Conservation (phyloP, 495 filamentous ascomycete species). For the Polyplosphaeria fusca region DNA sequence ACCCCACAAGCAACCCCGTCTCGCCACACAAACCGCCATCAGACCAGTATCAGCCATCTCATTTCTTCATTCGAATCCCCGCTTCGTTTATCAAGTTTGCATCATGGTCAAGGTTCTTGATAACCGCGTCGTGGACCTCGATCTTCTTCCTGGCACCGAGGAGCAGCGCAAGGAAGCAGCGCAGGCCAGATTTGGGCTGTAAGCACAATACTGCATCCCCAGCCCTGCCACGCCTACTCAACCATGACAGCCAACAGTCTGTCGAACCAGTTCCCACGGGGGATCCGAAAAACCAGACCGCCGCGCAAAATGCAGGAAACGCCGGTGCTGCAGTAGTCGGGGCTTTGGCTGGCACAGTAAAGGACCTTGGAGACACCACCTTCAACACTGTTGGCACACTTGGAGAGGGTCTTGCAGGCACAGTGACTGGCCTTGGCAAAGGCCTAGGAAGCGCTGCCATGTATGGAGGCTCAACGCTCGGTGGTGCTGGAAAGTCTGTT, state of each 20-base stretch:
- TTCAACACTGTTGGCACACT: slow-evolving; percentile 17
- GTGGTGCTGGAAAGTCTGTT: not conserved
- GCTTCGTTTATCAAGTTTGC: no score
- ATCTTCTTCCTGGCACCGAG: slow-evolving; percentile 13
- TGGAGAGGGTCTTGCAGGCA: slow-evolving; percentile 12
- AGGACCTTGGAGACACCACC: slow-evolving; percentile 13
- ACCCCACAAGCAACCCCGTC: no score
- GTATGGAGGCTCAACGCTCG: slow-evolving; percentile 6
- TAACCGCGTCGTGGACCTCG: slow-evolving; percentile 17
- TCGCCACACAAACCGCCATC: no score
- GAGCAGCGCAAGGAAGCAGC: slow-evolving; percentile 4
- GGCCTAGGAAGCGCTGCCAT: slow-evolving; percentile 2
- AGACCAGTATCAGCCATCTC: no score
- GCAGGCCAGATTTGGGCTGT: no score
- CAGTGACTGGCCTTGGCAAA: slow-evolving; percentile 7
- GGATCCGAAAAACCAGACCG: not conserved
- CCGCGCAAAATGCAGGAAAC: slow-evolving; percentile 10
- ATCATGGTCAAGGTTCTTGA: slow-evolving; percentile 20
- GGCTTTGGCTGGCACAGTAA: slow-evolving; percentile 12
- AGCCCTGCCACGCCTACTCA: no score
- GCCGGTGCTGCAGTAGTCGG: not conserved
- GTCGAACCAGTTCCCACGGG: not conserved
- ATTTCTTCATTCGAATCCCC: no score
- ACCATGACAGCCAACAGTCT: slow-evolving; percentile 2
- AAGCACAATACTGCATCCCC: no score